Conservation (phyloP, 148 eudicot genomes). For the Chenopodium suecicum region DNA sequence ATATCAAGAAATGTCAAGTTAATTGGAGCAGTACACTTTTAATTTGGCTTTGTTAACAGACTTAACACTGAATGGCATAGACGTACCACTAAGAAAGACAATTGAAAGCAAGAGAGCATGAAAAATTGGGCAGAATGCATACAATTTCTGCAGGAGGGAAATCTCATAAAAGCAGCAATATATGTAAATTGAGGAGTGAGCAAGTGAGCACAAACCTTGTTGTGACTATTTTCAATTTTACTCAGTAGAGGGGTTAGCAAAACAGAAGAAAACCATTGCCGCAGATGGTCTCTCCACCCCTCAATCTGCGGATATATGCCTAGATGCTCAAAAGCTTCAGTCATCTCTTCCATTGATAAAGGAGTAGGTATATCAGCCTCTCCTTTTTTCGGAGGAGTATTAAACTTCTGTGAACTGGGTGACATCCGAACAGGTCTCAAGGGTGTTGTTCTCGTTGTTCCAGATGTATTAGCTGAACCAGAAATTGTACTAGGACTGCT, state of each 20-base stretch:
- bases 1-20: neutral
- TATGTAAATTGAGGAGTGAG: neutral
- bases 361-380: slow-evolving; percentile 86
- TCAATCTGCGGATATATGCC: slow-evolving; percentile 90
- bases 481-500: slow-evolving; percentile 62
- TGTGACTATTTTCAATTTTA: slow-evolving; percentile 80
- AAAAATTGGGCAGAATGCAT: neutral
- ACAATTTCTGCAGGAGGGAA: slow-evolving; percentile 7
- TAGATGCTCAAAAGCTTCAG: slow-evolving; percentile 71
- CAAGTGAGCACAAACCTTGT: slow-evolving; percentile 46
- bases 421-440: slow-evolving; percentile 93
- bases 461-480: slow-evolving; percentile 65
- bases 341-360: slow-evolving; percentile 93
- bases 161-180: slow-evolving; percentile 1
- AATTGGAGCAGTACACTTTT: neutral
- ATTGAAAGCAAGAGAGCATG: neutral
- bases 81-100: neutral
- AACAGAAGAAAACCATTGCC: slow-evolving; percentile 95
- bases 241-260: slow-evolving; percentile 67
- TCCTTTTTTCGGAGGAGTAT: slow-evolving; percentile 91
- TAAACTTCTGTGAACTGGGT: slow-evolving; percentile 88
- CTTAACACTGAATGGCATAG: neutral
- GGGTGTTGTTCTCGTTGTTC: slow-evolving; percentile 85
- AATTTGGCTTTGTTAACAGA: neutral
- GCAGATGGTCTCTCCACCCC: slow-evolving; percentile 82